phyloP scores from a whole-genome alignment of 768 basidiomycete genomes.

The Guyanaporus albipodus region DNA sequence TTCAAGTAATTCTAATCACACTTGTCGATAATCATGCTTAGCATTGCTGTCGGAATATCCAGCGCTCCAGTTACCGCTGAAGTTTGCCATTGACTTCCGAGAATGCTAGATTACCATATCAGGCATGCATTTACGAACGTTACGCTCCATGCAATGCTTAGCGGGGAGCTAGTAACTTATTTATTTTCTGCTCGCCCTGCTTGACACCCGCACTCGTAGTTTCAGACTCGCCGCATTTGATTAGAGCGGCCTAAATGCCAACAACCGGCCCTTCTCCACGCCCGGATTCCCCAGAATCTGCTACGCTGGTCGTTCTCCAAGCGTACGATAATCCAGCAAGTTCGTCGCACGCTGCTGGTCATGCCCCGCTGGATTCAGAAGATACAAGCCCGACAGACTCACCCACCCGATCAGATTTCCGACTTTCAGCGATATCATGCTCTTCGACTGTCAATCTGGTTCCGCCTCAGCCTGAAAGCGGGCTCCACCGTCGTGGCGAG shows the following conservation, averaged over 20 bases:
- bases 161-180: slow-evolving; percentile 3
- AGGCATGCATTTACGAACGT: slow-evolving; percentile 33
- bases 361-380: slow-evolving; percentile 3
- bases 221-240: slow-evolving; percentile 3
- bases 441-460: slow-evolving; percentile 24
- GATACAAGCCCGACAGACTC: slow-evolving; percentile 9
- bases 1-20: too few relatives aligned
- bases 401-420: slow-evolving; percentile 19
- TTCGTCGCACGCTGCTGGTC: neutral
- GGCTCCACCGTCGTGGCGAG: slow-evolving; percentile 15
- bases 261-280: slow-evolving; percentile 5
- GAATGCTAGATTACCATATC: slow-evolving; percentile 14
- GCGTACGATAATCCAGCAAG: slow-evolving; percentile 18
- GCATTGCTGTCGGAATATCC: too few relatives aligned
- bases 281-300: slow-evolving; percentile 24
- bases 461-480: slow-evolving; percentile 11
- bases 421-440: slow-evolving; percentile 24
- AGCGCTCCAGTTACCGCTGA: too few relatives aligned
- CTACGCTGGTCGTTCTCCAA: slow-evolving; percentile 27
- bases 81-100: neutral
- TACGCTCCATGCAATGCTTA: slow-evolving; percentile 10
- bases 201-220: slow-evolving; percentile 2
- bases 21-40: too few relatives aligned
- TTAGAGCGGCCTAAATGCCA: slow-evolving; percentile 11
- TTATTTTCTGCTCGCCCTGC: slow-evolving; percentile 19